Conservation (phyloP, 2,329 filamentous ascomycete genomes). For the Alternaria burnsii region DNA sequence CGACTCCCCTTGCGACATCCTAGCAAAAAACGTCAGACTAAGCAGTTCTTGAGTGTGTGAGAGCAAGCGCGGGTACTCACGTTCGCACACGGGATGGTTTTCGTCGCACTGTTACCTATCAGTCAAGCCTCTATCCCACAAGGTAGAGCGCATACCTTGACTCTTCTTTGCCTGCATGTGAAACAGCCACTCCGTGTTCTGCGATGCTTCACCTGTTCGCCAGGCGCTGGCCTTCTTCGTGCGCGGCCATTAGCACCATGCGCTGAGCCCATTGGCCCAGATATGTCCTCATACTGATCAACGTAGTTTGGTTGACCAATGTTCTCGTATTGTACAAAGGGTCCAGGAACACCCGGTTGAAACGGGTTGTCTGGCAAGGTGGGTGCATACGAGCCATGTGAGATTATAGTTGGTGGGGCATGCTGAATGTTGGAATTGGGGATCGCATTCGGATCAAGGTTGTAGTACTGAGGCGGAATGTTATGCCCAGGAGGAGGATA, state of each 20-base stretch:
- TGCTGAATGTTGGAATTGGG: constrained; percentile 35
- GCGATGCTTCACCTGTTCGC: constrained; percentile 87
- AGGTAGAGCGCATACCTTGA: constrained; percentile 65
- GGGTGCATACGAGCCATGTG: constrained; percentile 40
- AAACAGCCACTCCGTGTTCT: constrained; percentile 93
- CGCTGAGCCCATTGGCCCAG: constrained; percentile 36
- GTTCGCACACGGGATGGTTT: constrained; percentile 82
- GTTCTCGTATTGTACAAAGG: constrained; percentile 46
- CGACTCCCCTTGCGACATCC: constrained; percentile 92
- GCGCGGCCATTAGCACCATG: constrained; percentile 40
- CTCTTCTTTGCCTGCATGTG: constrained; percentile 86
- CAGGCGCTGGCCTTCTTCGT: constrained; percentile 43
- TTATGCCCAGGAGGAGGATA: constrained; percentile 44
- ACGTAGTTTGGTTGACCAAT: constrained; percentile 44
- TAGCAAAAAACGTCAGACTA: constrained; percentile 41
- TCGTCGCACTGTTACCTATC: constrained; percentile 79
- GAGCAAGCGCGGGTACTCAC: constrained; percentile 53
- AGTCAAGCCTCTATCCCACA: constrained; percentile 15
- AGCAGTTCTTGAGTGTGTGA: constrained; percentile 8
- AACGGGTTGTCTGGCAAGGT: constrained; percentile 44
- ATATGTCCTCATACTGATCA: constrained; percentile 48
- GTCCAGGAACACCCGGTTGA: constrained; percentile 39
- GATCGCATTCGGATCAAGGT: constrained; percentile 38
- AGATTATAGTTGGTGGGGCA: constrained; percentile 40
- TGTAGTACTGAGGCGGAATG: constrained; percentile 49